Conservation (phyloP, 2,329 filamentous ascomycete genomes). For the Verticillium tricorpus region DNA sequence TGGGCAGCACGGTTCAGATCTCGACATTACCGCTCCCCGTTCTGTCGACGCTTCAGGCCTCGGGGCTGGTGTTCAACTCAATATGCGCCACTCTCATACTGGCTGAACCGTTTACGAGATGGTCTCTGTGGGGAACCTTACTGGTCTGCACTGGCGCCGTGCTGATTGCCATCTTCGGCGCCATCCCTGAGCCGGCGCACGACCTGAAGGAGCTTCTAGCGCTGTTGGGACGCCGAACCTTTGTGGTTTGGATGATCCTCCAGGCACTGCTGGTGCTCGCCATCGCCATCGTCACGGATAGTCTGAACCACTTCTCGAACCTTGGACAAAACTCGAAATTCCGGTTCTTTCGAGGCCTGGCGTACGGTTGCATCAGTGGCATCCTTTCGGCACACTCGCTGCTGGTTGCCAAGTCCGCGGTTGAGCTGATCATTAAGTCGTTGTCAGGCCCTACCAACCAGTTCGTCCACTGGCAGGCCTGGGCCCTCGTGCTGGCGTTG, state of each 20-base stretch:
- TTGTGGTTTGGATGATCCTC: conserved; percentile 83
- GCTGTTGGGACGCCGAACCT: conserved; percentile 68
- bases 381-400: conserved; percentile 92
- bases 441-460: conserved; percentile 84
- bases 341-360: conserved; percentile 74
- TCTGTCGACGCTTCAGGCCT: conserved; percentile 90
- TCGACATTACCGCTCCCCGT: conserved; percentile 92
- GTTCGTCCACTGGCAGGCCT: conserved; percentile 93
- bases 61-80: conserved; percentile 96
- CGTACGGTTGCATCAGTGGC: conserved; percentile 85
- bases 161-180: conserved; percentile 89
- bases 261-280: conserved; percentile 69
- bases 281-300: conserved; percentile 60
- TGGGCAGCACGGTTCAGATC: conserved; percentile 96
- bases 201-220: conserved; percentile 75
- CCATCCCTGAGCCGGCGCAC: conserved; percentile 89
- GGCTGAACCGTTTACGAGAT: conserved; percentile 87
- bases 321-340: conserved; percentile 60
- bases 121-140: conserved; percentile 85
- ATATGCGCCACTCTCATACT: conserved; percentile 93
- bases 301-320: conserved; percentile 46
- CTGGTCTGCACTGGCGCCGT: conserved; percentile 86
- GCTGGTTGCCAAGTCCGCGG: conserved; percentile 91
- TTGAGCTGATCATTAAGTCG: conserved; percentile 86
- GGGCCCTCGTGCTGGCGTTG: conserved; percentile 81